Conservation (phyloP, 1,284 basidiomycete genomes). For the Boletellus deceptivus region DNA sequence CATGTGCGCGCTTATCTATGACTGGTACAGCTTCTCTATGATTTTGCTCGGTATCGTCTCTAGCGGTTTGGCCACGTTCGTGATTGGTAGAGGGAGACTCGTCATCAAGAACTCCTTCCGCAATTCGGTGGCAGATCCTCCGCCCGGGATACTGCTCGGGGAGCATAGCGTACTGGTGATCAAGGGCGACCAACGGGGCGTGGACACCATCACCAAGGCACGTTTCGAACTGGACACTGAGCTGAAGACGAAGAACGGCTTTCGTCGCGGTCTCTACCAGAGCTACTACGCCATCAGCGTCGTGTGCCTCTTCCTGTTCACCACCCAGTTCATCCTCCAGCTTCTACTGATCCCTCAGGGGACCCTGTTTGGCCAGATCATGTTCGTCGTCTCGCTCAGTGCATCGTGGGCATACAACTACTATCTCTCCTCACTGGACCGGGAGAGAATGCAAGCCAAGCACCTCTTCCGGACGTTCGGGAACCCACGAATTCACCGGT, state of each 20-base stretch:
- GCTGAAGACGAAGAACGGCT: conserved; percentile 1
- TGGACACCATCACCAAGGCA: conserved; percentile 12
- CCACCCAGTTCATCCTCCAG: conserved; percentile 28
- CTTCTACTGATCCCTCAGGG: conserved; percentile 32
- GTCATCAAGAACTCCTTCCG: conserved; percentile 15
- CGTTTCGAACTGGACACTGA: conserved; percentile 16
- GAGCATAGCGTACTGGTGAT: conserved; percentile 19
- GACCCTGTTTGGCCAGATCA: conserved; percentile 31
- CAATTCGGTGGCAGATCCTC: conserved; percentile 20
- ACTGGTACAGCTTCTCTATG: conserved; percentile 31
- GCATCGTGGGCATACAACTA: conserved; percentile 10
- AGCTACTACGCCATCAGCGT: too few species aligned
- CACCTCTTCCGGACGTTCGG: too few species aligned
- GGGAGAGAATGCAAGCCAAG: too few species aligned
- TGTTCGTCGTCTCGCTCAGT: conserved; percentile 30
- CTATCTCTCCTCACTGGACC: too few species aligned
- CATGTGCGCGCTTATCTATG: conserved; percentile 20
- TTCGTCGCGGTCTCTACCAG: conserved; percentile 3
- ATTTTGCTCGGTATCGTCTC: conserved; percentile 33
- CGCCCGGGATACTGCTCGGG: conserved; percentile 21
- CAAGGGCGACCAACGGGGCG: conserved; percentile 16
- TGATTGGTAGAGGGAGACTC: conserved; percentile 24
- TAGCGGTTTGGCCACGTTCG: conserved; percentile 25
- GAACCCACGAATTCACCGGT: too few species aligned
- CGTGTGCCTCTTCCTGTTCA: conserved; percentile 7